Evolutionary conservation across 805 yeast species (phyloP).

Genomic region (Barnettozyma californica): DNA sequence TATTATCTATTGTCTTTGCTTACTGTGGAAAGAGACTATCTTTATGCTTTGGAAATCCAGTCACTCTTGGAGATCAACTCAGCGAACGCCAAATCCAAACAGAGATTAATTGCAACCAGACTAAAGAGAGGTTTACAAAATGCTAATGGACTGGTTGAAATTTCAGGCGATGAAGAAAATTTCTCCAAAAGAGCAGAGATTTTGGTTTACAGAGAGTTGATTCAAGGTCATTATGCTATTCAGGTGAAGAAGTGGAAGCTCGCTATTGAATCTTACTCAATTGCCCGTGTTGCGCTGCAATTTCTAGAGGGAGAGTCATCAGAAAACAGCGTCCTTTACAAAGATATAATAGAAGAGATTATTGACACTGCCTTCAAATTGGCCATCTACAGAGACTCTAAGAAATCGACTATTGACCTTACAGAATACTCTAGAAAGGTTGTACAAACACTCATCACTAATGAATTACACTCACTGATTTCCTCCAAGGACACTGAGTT

Average conservation of each 20-base stretch:
- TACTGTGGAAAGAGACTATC: slow-evolving; percentile 72
- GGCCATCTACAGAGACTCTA: slow-evolving; percentile 40
- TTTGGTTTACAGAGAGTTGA: slow-evolving; percentile 40
- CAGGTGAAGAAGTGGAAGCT: slow-evolving; percentile 49
- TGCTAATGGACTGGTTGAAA: slow-evolving; percentile 35
- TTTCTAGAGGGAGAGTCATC: slow-evolving; percentile 35
- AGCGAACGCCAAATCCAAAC: slow-evolving; percentile 28
- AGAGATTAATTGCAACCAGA: slow-evolving; percentile 57
- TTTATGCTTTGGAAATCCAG: slow-evolving; percentile 62
- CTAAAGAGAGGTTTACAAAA: slow-evolving; percentile 56
- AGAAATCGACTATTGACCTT: slow-evolving; percentile 39
- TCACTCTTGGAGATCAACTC: slow-evolving; percentile 48
- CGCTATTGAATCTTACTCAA: slow-evolving; percentile 48
- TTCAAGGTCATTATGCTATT: slow-evolving; percentile 47
- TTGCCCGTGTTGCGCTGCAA: slow-evolving; percentile 58
- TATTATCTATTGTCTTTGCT: slow-evolving; percentile 57
- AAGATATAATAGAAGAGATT: slow-evolving; percentile 49
- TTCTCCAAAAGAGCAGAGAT: slow-evolving; percentile 31
- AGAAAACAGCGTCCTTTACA: slow-evolving; percentile 32
- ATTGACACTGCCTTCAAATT: slow-evolving; percentile 65
- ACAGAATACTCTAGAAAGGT: slow-evolving; percentile 42
- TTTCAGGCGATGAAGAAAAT: slow-evolving; percentile 37
- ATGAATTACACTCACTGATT: slow-evolving; percentile 37
- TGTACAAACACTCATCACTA: slow-evolving; percentile 25
- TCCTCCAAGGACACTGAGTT: slow-evolving; percentile 25